Conservation (phyloP, 352 stramenopile species). For the Pythium biforme region DNA sequence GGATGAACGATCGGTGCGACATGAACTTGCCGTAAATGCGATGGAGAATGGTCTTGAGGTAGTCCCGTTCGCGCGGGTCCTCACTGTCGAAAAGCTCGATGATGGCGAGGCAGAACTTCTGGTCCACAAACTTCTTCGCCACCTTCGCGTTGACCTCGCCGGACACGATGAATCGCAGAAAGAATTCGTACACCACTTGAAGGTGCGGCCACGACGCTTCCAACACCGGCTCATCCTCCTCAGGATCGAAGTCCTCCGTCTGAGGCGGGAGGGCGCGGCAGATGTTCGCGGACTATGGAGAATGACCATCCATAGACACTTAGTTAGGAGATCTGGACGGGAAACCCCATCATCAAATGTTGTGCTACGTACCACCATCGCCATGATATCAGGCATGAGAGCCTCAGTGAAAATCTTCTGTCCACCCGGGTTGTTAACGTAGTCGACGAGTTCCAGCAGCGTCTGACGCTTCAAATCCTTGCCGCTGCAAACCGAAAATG, state of each 20-base stretch:
- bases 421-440: slow-evolving; percentile 95
- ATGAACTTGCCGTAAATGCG: slow-evolving; percentile 99
- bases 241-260: slow-evolving; percentile 98
- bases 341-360: neutral
- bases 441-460: slow-evolving; percentile 98
- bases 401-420: slow-evolving; percentile 97
- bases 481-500: slow-evolving; percentile 37
- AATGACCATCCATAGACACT: neutral
- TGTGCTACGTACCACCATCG: slow-evolving; percentile 70
- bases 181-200: slow-evolving; percentile 98
- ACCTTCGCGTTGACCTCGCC: slow-evolving; percentile 97
- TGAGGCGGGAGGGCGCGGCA: slow-evolving; percentile 92
- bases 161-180: slow-evolving; percentile 96
- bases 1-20: slow-evolving; percentile 97
- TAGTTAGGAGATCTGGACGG: neutral
- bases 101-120: slow-evolving; percentile 92
- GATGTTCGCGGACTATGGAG: slow-evolving; percentile 87
- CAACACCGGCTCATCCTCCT: slow-evolving; percentile 98
- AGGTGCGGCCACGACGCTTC: slow-evolving; percentile 97
- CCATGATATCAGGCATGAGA: slow-evolving; percentile 96
- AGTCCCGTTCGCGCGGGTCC: slow-evolving; percentile 98
- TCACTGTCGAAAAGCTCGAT: slow-evolving; percentile 88
- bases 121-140: slow-evolving; percentile 96
- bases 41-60: slow-evolving; percentile 99
- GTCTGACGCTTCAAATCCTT: slow-evolving; percentile 99